A percentile compares a stretch with the other conserved stretches of the same genome.
These are phyloP conservation scores for Toxicodendron radicans DNA, from an alignment of 345 rosid species.

Conservation along the genomic window DNA sequence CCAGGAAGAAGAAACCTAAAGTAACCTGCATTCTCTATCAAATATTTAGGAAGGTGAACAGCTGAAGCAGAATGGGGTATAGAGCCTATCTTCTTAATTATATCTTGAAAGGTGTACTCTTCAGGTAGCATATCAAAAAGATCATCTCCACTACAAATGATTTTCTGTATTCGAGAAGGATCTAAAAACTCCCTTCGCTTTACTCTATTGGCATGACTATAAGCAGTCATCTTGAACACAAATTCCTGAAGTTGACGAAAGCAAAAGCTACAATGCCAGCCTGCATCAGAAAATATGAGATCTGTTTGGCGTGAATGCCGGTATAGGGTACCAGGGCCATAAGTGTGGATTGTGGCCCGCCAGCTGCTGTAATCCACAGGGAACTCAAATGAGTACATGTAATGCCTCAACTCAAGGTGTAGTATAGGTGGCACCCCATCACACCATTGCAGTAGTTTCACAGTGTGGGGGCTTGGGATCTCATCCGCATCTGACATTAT, in stretches of 20 bases:
- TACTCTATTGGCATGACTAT: conserved; percentile 93
- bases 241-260: conserved; percentile 60
- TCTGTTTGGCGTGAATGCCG: conserved; percentile 74
- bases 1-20: conserved; percentile 90
- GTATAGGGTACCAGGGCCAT: conserved; percentile 49
- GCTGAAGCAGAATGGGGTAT: conserved; percentile 80
- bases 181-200: conserved; percentile 45
- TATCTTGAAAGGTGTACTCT: conserved; percentile 68
- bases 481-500: conserved; percentile 85
- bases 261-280: conserved; percentile 98
- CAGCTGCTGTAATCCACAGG: conserved; percentile 90
- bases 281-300: conserved; percentile 73
- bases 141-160: conserved; percentile 69
- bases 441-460: conserved; percentile 79
- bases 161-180: conserved; percentile 57
- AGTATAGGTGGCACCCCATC: conserved; percentile 63
- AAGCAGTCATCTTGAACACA: conserved; percentile 88
- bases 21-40: conserved; percentile 74
- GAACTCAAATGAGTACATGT: conserved; percentile 88
- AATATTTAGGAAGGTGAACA: conserved; percentile 81
- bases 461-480: conserved; percentile 83
- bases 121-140: conserved; percentile 92
- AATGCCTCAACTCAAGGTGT: conserved; percentile 76
- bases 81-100: conserved; percentile 84
- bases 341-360: conserved; percentile 67